phyloP scores from a whole-genome alignment of 2,329 filamentous ascomycete genomes.

The Cordyceps sp. region DNA sequence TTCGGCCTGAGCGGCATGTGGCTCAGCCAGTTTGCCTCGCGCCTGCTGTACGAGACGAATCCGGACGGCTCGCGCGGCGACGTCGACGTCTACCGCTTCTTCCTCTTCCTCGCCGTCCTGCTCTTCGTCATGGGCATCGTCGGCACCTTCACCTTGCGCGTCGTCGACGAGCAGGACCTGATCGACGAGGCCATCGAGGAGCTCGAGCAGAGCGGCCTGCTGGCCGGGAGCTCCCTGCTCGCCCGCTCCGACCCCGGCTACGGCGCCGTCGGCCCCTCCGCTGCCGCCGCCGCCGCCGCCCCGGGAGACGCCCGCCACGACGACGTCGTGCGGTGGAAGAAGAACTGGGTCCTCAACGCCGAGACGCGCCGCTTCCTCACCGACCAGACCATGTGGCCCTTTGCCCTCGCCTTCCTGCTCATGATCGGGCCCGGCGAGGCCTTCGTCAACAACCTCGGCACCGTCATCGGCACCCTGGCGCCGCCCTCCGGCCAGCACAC shows the following conservation, averaged over 20 bases:
- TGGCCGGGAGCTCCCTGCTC: slow-evolving; percentile 63
- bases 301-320: slow-evolving; percentile 22
- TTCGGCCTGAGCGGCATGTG: slow-evolving; percentile 94
- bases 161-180: slow-evolving; percentile 72
- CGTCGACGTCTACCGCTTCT: slow-evolving; percentile 69
- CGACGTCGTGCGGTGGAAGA: slow-evolving; percentile 47
- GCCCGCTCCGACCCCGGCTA: slow-evolving; percentile 38
- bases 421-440: slow-evolving; percentile 92
- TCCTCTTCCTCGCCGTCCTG: slow-evolving; percentile 66
- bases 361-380: slow-evolving; percentile 74
- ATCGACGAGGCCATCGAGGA: slow-evolving; percentile 85
- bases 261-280: slow-evolving; percentile 36
- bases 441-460: slow-evolving; percentile 95
- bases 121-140: slow-evolving; percentile 54
- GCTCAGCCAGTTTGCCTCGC: slow-evolving; percentile 75
- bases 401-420: slow-evolving; percentile 80
- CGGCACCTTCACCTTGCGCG: slow-evolving; percentile 56
- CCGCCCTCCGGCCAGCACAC: slow-evolving; percentile 34
- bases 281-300: slow-evolving; percentile 25
- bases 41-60: slow-evolving; percentile 53
- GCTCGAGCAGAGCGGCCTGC: slow-evolving; percentile 71
- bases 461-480: slow-evolving; percentile 75
- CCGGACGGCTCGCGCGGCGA: slow-evolving; percentile 47
- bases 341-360: slow-evolving; percentile 79
- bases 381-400: slow-evolving; percentile 91